A percentile compares a stretch with the other conserved stretches of the same genome.
Evolutionary conservation across 225 moss, liverwort and hornwort species (phyloP).

Genomic region (Bryoerythrophyllum caledonicum): DNA sequence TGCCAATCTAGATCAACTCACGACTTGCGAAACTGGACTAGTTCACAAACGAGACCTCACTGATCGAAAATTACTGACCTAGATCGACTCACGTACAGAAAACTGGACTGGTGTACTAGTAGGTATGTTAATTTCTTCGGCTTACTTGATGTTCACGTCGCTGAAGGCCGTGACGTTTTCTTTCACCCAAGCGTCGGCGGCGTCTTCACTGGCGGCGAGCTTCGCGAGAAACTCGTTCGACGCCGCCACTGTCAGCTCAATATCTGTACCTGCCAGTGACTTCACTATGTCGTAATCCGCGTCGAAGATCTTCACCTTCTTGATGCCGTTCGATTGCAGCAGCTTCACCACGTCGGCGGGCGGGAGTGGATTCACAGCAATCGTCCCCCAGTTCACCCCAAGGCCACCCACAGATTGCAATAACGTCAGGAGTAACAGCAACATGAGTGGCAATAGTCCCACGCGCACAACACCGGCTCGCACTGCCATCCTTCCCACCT

Average conservation of each 20-base stretch:
- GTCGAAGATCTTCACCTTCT: conserved; percentile 58
- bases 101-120: too few species aligned
- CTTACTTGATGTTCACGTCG: conserved; percentile 80
- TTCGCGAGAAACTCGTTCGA: conserved; percentile 73
- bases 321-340: conserved; percentile 49
- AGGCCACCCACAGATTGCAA: conserved; percentile 25
- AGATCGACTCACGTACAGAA: too few species aligned
- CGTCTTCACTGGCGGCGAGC: conserved; percentile 46
- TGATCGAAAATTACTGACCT: too few species aligned
- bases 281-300: conserved; percentile 49
- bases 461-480: not conserved
- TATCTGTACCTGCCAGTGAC: conserved; percentile 58
- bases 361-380: conserved; percentile 44
- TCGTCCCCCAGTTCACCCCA: conserved; percentile 58
- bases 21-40: too few species aligned
- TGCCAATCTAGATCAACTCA: too few species aligned
- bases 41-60: too few species aligned
- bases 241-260: conserved; percentile 87
- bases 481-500: conserved; percentile 24
- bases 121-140: too few species aligned
- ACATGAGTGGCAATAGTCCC: not conserved
- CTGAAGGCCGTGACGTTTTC: conserved; percentile 65
- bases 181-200: conserved; percentile 68
- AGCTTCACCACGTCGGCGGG: conserved; percentile 33
- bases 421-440: not conserved